phyloP scores from a whole-genome alignment of 176 grass and related monocot genomes.

The Pontederia crassipes region DNA sequence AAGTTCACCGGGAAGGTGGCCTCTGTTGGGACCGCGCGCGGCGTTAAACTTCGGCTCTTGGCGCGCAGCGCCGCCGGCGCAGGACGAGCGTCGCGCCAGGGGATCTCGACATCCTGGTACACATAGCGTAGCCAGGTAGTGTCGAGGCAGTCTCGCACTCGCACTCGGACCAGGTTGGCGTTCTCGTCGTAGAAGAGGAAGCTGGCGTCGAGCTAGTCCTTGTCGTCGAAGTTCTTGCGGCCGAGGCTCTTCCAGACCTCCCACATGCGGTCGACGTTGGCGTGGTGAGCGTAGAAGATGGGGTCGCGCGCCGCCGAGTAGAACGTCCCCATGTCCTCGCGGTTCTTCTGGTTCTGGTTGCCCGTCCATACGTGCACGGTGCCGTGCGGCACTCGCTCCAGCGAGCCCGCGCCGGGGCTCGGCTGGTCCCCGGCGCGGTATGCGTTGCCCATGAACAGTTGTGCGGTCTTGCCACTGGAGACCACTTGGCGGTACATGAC shows the following conservation, averaged over 20 bases:
- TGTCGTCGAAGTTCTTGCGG: background rate
- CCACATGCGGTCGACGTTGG: slow-evolving; percentile 25
- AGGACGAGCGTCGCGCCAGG: no score
- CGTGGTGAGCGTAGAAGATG: slow-evolving; percentile 30
- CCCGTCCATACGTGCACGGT: slow-evolving; percentile 12
- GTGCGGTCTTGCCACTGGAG: no score
- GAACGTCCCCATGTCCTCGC: slow-evolving; percentile 23
- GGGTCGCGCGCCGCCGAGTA: slow-evolving; percentile 13
- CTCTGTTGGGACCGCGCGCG: no score
- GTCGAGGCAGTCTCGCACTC: no score
- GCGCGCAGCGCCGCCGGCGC: no score
- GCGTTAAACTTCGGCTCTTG: no score
- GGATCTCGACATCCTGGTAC: no score
- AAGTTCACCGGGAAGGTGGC: no score
- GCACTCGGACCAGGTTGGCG: background rate
- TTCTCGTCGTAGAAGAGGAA: slow-evolving; percentile 19
- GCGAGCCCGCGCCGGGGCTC: background rate
- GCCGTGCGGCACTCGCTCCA: slow-evolving; percentile 7
- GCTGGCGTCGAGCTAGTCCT: slow-evolving; percentile 10
- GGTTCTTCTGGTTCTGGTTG: background rate
- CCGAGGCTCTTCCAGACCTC: slow-evolving; percentile 11
- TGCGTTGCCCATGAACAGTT: background rate
- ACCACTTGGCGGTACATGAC: no score
- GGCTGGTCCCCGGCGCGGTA: background rate
- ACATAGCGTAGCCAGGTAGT: no score